Conservation (phyloP, 805 yeast species). For the Saccharomycopsis schoenii region DNA sequence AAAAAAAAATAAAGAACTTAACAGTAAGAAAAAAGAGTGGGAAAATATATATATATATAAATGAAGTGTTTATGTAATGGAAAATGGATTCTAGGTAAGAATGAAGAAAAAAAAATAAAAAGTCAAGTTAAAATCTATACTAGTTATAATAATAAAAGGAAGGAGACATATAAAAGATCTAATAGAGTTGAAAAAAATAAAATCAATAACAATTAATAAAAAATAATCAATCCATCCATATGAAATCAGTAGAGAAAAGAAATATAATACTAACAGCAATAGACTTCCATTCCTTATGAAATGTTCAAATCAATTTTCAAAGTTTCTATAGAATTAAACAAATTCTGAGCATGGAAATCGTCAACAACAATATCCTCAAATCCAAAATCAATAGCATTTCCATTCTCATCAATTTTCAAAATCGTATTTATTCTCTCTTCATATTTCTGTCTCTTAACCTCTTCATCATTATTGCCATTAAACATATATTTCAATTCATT, state of each 20-base stretch:
- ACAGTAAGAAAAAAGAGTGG: background rate
- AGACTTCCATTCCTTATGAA: background rate
- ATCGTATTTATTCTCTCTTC: constrained; percentile 77
- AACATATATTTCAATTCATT: background rate
- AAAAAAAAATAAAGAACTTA: background rate
- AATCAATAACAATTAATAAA: background rate
- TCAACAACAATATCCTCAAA: constrained; percentile 14
- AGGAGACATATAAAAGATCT: background rate
- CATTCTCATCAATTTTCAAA: constrained; percentile 10
- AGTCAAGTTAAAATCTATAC: background rate
- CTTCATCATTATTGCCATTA: background rate
- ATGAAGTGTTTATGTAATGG: background rate
- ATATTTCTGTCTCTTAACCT: constrained; percentile 53
- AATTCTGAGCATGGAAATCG: constrained; percentile 16
- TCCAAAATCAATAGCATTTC: constrained; percentile 1
- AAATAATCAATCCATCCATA: background rate
- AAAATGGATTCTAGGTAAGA: background rate
- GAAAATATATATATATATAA: background rate
- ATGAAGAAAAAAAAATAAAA: background rate
- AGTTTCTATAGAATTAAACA: constrained; percentile 15
- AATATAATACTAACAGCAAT: background rate
- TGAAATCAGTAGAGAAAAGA: background rate
- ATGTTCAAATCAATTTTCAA: constrained; percentile 15
- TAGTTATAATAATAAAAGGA: background rate
- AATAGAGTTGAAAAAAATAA: background rate